Percentiles rank a stretch among this genome's conserved stretches.
These are phyloP conservation scores for Aspergillus pseudonomiae DNA, from an alignment of 2,329 filamentous ascomycete species.

Conservation along the genomic window DNA sequence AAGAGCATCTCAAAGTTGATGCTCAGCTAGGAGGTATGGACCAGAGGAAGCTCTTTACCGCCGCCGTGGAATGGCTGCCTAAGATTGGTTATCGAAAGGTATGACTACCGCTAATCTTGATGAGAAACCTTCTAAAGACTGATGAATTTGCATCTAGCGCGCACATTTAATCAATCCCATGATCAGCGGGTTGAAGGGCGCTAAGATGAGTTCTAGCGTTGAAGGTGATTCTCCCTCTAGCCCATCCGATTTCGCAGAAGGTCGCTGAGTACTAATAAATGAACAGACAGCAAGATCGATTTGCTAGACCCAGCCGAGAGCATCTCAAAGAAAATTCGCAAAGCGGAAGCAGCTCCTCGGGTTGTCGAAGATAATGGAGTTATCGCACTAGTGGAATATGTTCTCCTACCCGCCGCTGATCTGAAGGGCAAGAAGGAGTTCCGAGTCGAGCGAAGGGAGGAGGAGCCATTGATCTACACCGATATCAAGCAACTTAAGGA, in stretches of 20 bases:
- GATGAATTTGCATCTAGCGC: constrained; percentile 46
- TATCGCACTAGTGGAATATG: constrained; percentile 81
- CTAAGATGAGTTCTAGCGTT: constrained; percentile 83
- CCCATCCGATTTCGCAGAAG: not conserved
- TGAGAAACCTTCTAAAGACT: not conserved
- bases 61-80: constrained; percentile 82
- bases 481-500: constrained; percentile 72
- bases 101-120: not conserved
- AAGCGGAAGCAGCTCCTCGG: constrained; percentile 77
- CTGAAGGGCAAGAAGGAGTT: constrained; percentile 61
- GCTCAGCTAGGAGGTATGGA: constrained; percentile 78
- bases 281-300: constrained; percentile 68
- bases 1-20: constrained; percentile 85
- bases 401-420: constrained; percentile 71
- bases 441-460: constrained; percentile 64
- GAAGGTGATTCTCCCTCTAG: constrained; percentile 28
- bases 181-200: constrained; percentile 80
- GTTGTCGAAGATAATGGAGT: constrained; percentile 84
- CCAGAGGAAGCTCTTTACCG: constrained; percentile 35
- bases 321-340: constrained; percentile 81
- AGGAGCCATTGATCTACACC: constrained; percentile 80
- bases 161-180: constrained; percentile 82
- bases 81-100: constrained; percentile 79
- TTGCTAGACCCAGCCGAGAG: constrained; percentile 77
- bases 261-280: not conserved